phyloP scores from a whole-genome alignment of 768 basidiomycete genomes.

The Piloderma croceum region DNA sequence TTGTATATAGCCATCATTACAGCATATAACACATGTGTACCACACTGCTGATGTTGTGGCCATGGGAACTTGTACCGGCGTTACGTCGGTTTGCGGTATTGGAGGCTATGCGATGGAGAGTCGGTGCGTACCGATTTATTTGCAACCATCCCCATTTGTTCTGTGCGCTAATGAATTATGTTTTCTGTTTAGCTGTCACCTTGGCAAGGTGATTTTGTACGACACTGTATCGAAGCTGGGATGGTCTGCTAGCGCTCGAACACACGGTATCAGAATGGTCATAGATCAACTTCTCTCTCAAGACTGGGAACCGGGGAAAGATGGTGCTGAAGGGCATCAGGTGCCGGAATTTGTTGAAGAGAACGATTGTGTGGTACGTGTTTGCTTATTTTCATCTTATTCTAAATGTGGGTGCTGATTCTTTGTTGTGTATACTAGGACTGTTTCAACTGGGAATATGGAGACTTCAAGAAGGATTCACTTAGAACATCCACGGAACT shows the following conservation, averaged over 20 bases:
- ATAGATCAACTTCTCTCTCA: conserved; percentile 60
- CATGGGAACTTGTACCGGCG: conserved; percentile 76
- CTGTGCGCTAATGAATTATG: conserved; percentile 1
- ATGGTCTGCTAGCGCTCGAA: conserved; percentile 74
- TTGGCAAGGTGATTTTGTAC: conserved; percentile 75
- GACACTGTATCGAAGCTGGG: conserved; percentile 79
- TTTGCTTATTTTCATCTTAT: background rate
- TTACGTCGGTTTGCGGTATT: conserved; percentile 70
- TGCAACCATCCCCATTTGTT: background rate
- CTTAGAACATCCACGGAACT: no score
- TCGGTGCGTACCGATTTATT: conserved; percentile 27
- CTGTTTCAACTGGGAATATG: conserved; percentile 71
- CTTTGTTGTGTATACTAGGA: conserved; percentile 38
- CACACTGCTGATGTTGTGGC: conserved; percentile 94
- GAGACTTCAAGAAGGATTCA: conserved; percentile 31
- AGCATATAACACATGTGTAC: conserved; percentile 82
- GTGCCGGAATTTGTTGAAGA: conserved; percentile 50
- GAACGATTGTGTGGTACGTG: conserved; percentile 61
- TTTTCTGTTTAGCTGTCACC: conserved; percentile 60
- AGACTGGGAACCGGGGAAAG: conserved; percentile 25
- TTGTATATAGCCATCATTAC: conserved; percentile 50
- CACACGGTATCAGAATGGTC: conserved; percentile 64
- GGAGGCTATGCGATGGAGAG: conserved; percentile 86
- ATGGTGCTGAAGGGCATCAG: conserved; percentile 20
- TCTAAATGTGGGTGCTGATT: background rate